Conservation (phyloP, 169 alveolate species). For the Plasmodium gonderi region DNA sequence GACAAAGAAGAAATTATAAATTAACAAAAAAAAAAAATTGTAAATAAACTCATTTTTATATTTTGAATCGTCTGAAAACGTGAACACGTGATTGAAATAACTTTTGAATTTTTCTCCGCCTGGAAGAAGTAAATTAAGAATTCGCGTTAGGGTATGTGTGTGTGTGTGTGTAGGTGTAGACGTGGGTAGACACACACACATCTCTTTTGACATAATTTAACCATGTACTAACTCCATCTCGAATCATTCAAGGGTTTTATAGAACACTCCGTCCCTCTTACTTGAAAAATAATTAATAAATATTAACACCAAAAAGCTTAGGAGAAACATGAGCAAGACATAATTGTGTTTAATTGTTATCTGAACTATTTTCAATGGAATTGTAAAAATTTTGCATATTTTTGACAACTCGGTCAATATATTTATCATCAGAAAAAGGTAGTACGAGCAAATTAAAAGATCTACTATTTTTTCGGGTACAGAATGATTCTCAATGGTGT, state of each 20-base stretch:
- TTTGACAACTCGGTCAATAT: neutral
- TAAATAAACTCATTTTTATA: slow-evolving; percentile 30
- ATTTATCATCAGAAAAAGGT: slow-evolving; percentile 21
- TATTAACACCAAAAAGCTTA: slow-evolving; percentile 1
- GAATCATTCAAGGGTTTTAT: no score
- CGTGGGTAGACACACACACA: no score
- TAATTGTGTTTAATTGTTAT: slow-evolving; percentile 8
- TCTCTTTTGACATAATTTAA: no score
- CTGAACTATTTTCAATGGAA: slow-evolving; percentile 28
- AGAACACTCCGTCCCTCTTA: neutral
- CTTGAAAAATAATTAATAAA: slow-evolving; percentile 38
- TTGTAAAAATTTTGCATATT: neutral
- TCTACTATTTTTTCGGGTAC: neutral
- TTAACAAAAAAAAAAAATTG: slow-evolving; percentile 17
- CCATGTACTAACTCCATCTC: no score
- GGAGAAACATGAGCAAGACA: slow-evolving; percentile 14
- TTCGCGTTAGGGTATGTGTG: neutral
- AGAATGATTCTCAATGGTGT: slow-evolving; percentile 13
- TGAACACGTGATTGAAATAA: slow-evolving; percentile 1
- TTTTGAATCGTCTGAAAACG: slow-evolving; percentile 5
- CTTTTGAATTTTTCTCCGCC: neutral
- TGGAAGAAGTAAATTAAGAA: neutral
- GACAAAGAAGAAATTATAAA: slow-evolving; percentile 25
- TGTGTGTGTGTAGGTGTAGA: neutral
- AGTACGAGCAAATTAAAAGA: slow-evolving; percentile 11